Evolutionary conservation across 257 asterid genomes (phyloP), one percentile per base, ranked within the genome.

Genomic region (Fraxinus americana): DNA sequence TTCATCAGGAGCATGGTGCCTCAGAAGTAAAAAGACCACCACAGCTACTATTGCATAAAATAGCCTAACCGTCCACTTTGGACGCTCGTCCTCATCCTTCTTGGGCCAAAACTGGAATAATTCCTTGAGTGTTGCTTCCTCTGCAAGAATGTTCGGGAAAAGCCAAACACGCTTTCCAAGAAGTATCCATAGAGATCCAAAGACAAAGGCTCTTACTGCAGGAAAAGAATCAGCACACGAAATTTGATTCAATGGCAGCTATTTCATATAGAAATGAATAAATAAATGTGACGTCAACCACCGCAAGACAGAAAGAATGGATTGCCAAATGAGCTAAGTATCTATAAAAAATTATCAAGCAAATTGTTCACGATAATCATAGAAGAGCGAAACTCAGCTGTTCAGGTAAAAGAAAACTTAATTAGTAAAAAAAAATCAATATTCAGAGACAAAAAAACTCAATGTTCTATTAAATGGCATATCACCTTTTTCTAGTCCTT

Each of bases 1-100:
- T 89, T 96, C 99, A 77, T 96, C 99, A 36, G 99, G 99, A 67
- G 99, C 99, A 85, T 96, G 99, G 85, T 96, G 99, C 92, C 97
- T 93, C 85, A 96, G 82, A 39, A 96, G 68, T 76, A 88, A 76
- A 82, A 96, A 76, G 78, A 84, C 92, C 67, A 90, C 84, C 83
- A 90, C 88, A 67, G 92, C 89, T 7, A 88, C 90, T 41, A 90
- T 21, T 52, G 98, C 88, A 84, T 71, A 96, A 85, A 96, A 92
- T 38, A 96, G 86, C 90, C 99, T 85, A 19, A 96, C 98, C 7
- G 97, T 89, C 99, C 98, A 96, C 85, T 96, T 93, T 2, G 99
- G 97, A 75, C 88, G 90, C 81, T 91, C 99, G 5, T 78, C 92
- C 86, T 93, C 98, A 63, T 96, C 99, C 86, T 92, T 96, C 90